Evolutionary conservation across 345 rosid species (phyloP), one percentile per base, ranked within the genome.

Genomic region (Corchorus capsularis): DNA sequence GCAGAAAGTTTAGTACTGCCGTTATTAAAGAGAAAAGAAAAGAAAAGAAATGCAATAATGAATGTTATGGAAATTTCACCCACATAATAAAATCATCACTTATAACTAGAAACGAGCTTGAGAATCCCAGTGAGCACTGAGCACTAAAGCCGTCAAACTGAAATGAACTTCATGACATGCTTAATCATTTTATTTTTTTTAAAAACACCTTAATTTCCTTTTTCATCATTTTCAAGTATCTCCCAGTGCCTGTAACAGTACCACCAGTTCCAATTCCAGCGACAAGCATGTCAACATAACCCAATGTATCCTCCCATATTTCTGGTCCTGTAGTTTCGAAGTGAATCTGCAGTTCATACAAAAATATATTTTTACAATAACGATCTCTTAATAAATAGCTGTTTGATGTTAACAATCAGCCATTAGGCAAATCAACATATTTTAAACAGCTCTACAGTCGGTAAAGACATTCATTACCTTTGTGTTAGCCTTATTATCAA

Each of bases 191-290:
- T 27, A 0, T 27, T 27, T 27, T 27, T 64, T 66, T 57, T 45
- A 69, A 65, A 32, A 43, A 66, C 43, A 90, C 97, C 96, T 89
- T 86, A 57, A 93, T 80, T 43, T 86, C 85, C 69, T 80, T 85
- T 81, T 90, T 92, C 94, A 90, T 89, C 89, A 82, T 86, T 81
- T 93, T 95, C 79, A 95, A 84, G 89, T 86, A 95, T 59, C 89
- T 76, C 59, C 98, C 98, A 53, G 96, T 87, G 66, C 98, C 99
- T 0, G 92, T 88, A 63, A 95, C 79, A 66, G 98, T 95, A 76
- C 98, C 97, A 73, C 99, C 99, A 63, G 98, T 92, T 77, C 98
- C 99, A 72, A 95, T 88, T 71, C 90, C 99, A 67, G 99, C 91
- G 81, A 92, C 88, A 69, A 95, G 83, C 55, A 93, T 81, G 81